phyloP scores from a whole-genome alignment of 2,329 filamentous ascomycete genomes.

The Xylaria sp. region DNA sequence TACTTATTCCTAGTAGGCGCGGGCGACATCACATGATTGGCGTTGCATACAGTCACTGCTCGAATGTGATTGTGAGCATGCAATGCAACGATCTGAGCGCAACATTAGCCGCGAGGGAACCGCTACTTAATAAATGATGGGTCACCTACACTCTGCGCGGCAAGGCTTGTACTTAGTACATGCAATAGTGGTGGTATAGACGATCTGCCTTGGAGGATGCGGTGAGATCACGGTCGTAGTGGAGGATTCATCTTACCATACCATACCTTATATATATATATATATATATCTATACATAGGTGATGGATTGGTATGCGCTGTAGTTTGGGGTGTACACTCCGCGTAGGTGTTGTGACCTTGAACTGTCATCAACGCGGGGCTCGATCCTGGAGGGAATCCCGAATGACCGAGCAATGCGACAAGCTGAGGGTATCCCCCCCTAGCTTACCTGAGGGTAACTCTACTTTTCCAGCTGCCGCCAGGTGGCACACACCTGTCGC shows the following conservation, averaged over 20 bases:
- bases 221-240: slow-evolving; percentile 20
- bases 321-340: not conserved
- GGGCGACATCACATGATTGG: slow-evolving; percentile 21
- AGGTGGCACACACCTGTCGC: no score
- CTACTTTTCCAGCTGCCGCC: no score
- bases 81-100: slow-evolving; percentile 20
- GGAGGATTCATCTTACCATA: slow-evolving; percentile 20
- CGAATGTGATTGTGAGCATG: slow-evolving; percentile 18
- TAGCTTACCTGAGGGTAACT: no score
- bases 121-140: not conserved
- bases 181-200: not conserved
- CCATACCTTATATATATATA: not conserved
- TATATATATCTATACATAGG: no score
- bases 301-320: not conserved
- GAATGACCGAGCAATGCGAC: not conserved
- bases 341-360: not conserved
- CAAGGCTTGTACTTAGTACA: not conserved
- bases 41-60: slow-evolving; percentile 12
- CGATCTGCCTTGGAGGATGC: slow-evolving; percentile 19
- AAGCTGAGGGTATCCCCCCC: no score
- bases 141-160: slow-evolving; percentile 12
- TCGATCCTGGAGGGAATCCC: slow-evolving; percentile 4
- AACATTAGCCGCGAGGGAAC: slow-evolving; percentile 19
- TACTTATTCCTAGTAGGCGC: not conserved
- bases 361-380: slow-evolving; percentile 18